These are phyloP conservation scores for Suhomyces ambrosiae DNA, from an alignment of 1,139 yeast genomes.

Conservation along the genomic window DNA sequence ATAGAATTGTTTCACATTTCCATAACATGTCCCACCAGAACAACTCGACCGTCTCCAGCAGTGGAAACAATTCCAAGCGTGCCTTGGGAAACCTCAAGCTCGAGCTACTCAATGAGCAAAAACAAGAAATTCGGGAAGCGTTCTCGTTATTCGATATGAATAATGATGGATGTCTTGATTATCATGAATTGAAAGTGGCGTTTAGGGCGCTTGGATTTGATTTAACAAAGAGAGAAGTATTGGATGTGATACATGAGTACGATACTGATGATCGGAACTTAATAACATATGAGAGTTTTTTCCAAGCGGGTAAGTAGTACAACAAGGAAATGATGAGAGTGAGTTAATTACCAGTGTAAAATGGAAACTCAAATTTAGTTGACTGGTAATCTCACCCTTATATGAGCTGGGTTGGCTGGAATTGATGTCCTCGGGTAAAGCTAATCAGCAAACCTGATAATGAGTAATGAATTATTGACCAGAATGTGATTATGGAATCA, in stretches of 20 bases:
- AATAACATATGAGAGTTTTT: constrained; percentile 81
- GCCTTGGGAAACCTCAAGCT: constrained; percentile 45
- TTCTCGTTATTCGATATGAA: constrained; percentile 91
- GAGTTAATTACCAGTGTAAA: too few relatives aligned
- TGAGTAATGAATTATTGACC: too few relatives aligned
- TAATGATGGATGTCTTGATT: constrained; percentile 85
- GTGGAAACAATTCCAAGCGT: constrained; percentile 21
- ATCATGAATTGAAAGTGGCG: constrained; percentile 91
- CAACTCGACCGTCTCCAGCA: constrained; percentile 16
- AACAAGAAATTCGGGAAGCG: constrained; percentile 91
- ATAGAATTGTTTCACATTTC: constrained; percentile 7
- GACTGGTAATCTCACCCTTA: too few relatives aligned
- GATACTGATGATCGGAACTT: constrained; percentile 75
- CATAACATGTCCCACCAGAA: constrained; percentile 19
- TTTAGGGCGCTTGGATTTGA: constrained; percentile 94
- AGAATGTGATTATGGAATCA: too few relatives aligned
- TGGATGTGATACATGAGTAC: constrained; percentile 78
- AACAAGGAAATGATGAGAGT: background rate
- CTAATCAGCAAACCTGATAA: too few relatives aligned
- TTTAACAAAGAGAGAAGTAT: constrained; percentile 73
- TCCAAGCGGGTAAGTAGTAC: constrained; percentile 58
- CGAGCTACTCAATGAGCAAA: constrained; percentile 85
- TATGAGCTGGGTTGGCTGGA: too few relatives aligned
- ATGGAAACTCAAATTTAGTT: too few relatives aligned
- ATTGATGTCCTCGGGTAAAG: too few relatives aligned